Evolutionary conservation across 495 filamentous ascomycete species (phyloP).

Genomic region (Xylaria sp.): DNA sequence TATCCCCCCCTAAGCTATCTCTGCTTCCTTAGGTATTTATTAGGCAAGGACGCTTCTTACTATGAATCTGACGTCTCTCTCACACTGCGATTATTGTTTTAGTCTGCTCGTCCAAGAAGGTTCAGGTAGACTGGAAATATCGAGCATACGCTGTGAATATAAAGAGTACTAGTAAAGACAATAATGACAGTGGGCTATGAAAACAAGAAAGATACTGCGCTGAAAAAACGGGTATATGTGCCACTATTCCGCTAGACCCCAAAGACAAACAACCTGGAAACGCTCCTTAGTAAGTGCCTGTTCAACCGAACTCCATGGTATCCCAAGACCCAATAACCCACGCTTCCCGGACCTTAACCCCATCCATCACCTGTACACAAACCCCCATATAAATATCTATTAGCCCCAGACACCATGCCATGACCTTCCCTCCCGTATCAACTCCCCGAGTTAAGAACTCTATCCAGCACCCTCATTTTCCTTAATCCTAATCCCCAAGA

Average conservation of each 20-base stretch:
- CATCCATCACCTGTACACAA: too few species aligned
- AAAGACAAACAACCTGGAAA: neutral
- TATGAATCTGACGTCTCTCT: neutral
- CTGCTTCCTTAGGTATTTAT: neutral
- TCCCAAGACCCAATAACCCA: neutral
- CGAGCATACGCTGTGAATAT: neutral
- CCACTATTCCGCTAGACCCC: neutral
- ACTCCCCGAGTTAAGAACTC: neutral
- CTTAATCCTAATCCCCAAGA: neutral
- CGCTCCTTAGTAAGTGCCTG: neutral
- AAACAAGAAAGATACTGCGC: neutral
- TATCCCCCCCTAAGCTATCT: neutral
- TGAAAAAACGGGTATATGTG: neutral
- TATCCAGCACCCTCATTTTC: neutral
- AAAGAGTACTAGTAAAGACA: neutral
- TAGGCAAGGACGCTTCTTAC: neutral
- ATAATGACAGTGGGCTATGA: neutral
- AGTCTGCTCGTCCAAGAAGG: neutral
- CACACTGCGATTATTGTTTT: neutral
- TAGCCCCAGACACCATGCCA: neutral
- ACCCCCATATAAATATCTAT: neutral
- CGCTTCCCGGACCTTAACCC: too few species aligned
- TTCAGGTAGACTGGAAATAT: neutral
- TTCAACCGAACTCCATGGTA: slow-evolving; percentile 14
- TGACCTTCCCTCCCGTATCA: neutral